These are phyloP conservation scores for Phytophthora citricola DNA, from an alignment of 352 stramenopile genomes.

Conservation along the genomic window DNA sequence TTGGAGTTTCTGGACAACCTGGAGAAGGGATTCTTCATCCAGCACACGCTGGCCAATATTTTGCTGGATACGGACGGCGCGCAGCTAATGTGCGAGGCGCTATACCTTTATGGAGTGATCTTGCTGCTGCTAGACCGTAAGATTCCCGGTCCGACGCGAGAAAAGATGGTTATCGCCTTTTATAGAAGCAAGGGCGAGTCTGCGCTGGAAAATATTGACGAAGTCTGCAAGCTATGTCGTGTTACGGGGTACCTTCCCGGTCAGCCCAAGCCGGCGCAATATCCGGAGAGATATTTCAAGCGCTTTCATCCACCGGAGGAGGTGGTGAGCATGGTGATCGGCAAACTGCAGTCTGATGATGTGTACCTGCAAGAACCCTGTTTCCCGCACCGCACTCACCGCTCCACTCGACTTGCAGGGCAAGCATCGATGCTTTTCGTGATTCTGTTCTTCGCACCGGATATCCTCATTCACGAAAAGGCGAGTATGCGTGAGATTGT, in stretches of 20 bases:
- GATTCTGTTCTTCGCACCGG: constrained; percentile 94
- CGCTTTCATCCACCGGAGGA: constrained; percentile 87
- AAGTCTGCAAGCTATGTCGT: constrained; percentile 92
- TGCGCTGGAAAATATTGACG: constrained; percentile 90
- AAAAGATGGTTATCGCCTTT: constrained; percentile 93
- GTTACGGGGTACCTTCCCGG: constrained; percentile 90
- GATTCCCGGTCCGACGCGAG: constrained; percentile 87
- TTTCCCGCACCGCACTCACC: constrained; percentile 94
- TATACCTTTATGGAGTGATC: constrained; percentile 96
- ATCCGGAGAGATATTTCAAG: constrained; percentile 91
- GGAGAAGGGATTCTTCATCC: constrained; percentile 95
- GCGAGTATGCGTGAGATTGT: constrained; percentile 95
- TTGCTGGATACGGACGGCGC: constrained; percentile 94
- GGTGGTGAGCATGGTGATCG: constrained; percentile 94
- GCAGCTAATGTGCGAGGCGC: constrained; percentile 94
- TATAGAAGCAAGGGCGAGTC: constrained; percentile 91
- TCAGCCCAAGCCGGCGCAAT: constrained; percentile 84
- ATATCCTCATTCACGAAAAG: constrained; percentile 93
- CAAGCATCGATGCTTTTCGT: constrained; percentile 97
- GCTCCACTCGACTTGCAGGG: constrained; percentile 88
- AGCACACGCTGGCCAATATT: constrained; percentile 95
- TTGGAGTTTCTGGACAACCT: constrained; percentile 93
- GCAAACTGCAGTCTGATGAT: constrained; percentile 94
- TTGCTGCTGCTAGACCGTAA: constrained; percentile 94
- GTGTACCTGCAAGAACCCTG: constrained; percentile 93